These are phyloP conservation scores for Pelargonium myrrhifolium DNA, from an alignment of 441 rosid species.

Conservation along the genomic window DNA sequence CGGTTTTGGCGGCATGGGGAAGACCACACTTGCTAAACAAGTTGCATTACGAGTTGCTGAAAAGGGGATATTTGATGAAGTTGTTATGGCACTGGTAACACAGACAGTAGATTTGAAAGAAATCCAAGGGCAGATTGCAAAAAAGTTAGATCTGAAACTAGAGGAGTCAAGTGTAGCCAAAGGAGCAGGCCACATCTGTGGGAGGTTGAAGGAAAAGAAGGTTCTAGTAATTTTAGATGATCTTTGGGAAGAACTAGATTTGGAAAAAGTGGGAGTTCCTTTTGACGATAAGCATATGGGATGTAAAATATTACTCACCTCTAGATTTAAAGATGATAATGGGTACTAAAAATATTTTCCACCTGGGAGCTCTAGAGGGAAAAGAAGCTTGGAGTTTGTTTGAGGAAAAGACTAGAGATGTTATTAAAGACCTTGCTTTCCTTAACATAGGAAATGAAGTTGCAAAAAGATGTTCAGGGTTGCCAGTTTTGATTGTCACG, in stretches of 20 bases:
- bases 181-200: background rate
- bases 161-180: background rate
- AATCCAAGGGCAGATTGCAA: background rate
- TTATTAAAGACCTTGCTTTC: background rate
- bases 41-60: constrained; percentile 4
- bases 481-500: background rate
- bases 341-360: background rate
- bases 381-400: constrained; percentile 16
- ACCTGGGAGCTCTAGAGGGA: background rate
- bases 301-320: background rate
- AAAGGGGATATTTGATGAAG: constrained; percentile 7
- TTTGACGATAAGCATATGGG: background rate
- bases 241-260: constrained; percentile 1
- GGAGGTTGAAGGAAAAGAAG: background rate
- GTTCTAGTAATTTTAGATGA: constrained; percentile 6
- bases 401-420: constrained; percentile 4
- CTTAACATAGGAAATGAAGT: constrained; percentile 4
- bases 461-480: constrained; percentile 19
- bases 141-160: background rate
- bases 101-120: background rate
- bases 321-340: background rate
- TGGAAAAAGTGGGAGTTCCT: background rate
- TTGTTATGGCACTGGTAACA: background rate
- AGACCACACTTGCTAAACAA: constrained; percentile 15
- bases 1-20: constrained; percentile 24